A percentile compares a stretch with the other conserved stretches of the same genome.
phyloP scores from a whole-genome alignment of 2,329 filamentous ascomycete genomes.

The Fusarium equiseti region DNA sequence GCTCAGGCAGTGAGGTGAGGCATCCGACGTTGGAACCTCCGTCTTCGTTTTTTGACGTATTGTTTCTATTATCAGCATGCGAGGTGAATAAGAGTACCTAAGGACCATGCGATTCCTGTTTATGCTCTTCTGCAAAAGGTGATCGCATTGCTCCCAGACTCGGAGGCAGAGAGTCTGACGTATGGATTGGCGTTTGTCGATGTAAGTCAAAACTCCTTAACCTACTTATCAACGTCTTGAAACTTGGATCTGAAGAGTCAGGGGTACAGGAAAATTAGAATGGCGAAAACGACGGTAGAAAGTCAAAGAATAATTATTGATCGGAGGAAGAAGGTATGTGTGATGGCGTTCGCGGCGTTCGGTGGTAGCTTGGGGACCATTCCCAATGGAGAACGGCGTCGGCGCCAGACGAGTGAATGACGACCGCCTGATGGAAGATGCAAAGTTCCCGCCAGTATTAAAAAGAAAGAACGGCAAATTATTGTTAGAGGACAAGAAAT shows the following conservation, averaged over 20 bases:
- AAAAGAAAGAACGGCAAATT: not conserved
- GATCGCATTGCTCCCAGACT: not conserved
- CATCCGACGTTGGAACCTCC: slow-evolving; percentile 64
- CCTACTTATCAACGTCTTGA: not conserved
- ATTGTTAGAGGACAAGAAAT: too few species aligned
- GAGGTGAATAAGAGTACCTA: too few species aligned
- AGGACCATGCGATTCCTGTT: too few species aligned
- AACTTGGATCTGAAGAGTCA: fast-evolving
- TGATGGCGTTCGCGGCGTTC: not conserved
- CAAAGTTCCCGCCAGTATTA: not conserved
- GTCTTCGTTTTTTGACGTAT: slow-evolving; percentile 77
- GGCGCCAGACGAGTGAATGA: not conserved
- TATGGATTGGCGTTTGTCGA: not conserved
- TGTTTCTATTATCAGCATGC: slow-evolving; percentile 33
- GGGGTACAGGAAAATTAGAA: too few species aligned
- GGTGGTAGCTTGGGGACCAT: not conserved
- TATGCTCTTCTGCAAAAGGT: too few species aligned
- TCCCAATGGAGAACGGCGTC: not conserved
- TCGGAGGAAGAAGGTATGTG: not conserved
- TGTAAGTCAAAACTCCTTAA: fast-evolving
- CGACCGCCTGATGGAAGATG: not conserved
- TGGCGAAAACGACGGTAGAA: too few species aligned
- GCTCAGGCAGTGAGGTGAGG: slow-evolving; percentile 79
- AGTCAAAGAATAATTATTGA: not conserved
- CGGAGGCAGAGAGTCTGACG: not conserved